Base-by-base conservation (phyloP, 2,329 filamentous ascomycete species). In the Ramularia collo-cygni region DNA sequence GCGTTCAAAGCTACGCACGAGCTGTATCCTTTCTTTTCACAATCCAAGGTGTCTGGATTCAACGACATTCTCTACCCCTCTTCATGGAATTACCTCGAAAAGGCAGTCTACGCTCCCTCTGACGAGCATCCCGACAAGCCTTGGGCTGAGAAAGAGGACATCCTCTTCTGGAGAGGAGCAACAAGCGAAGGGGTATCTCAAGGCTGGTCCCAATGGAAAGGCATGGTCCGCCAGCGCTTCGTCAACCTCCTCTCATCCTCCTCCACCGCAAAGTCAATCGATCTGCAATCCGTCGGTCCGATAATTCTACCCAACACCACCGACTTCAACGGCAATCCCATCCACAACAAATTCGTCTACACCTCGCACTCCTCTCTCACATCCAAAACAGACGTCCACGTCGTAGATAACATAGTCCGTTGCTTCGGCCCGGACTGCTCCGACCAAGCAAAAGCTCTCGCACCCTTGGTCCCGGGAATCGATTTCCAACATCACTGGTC, bases 131-230 rank as follows among this genome's bases (percentile, higher is more conserved):
- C 71, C 0, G 76, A 80, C 48, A 58, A 58, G 4, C 58, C 63
- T 1, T 89, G 85, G 47, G 54, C 64, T 1, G 65, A 78, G 34
- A 87, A 88, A 53, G 67, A 74, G 31, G 74, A 81, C 45, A 67
- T 68, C 1, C 66, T 90, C 3, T 83, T 83, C 61, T 93, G 85
- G 85, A 78, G 84, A 36, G 83, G 82, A n/a, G 70, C 72, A 8
- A 77, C 81, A 2, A 75, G 73, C 3, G 75, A 79, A 59, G 66
- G 73, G 53, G 57, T 68, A 46, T 64, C 69, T 58, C 66, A 57
- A 47, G 70, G 61, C 21, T 43, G 52, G 56, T 79, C 64, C 48
- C 73, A 59, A 50, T 89, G 64, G 82, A 77, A 64, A 67, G 83
- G 64, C 65, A 85, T 72, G 82, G 77, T 67, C 58, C 79, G 69